Base-by-base conservation (phyloP, 257 asterid species). In the Oldenlandia corymbosa region DNA sequence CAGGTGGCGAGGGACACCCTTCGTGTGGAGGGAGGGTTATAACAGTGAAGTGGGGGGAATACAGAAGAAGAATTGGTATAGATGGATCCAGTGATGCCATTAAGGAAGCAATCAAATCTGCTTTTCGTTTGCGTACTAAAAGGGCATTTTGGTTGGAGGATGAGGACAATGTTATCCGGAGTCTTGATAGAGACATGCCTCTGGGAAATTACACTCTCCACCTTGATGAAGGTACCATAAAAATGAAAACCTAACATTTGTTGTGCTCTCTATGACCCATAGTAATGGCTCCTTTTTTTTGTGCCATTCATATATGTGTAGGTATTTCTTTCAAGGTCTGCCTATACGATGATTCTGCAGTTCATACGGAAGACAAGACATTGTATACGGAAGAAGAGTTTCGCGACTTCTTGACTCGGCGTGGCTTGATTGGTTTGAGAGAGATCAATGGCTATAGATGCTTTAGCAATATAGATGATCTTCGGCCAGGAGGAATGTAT, bases 71-170 rank as follows among this genome's bases (percentile, higher is more conserved):
- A 68, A 82, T 92, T 39, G 97, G 97, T 42, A 83, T 92, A 20
- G 95, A 88, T 71, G 97, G 88, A 64, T 79, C 76, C 43, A 71
- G 87, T 37, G 90, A 82, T 36, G 95, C 93, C 62, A 92, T 88
- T 73, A 88, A 85, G 74, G 95, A 87, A 68, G 79, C 98, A 53
- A 85, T 92, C 66, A 82, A 84, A 65, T 82, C 95, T 57, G 85
- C 96, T 59, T 92, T 92, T 66, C 59, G 91, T 67, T 69, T 88
- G 63, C 83, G 97, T 67, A 83, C 97, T 2, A 87, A 77, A 62
- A 91, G 97, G n/a, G 91, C 93, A 43, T 92, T 88, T 68, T 88
- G 97, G 95, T 78, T 92, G 79, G 98, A 88, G 74, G 98, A 89
- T 65, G 98, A 85, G 77, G 95, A 82, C 48, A 77, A 58, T 58